A percentile compares a stretch with the other conserved stretches of the same genome.
These are phyloP conservation scores for Diplotaxis tenuifolia DNA, from an alignment of 345 rosid species.

Conservation along the genomic window DNA sequence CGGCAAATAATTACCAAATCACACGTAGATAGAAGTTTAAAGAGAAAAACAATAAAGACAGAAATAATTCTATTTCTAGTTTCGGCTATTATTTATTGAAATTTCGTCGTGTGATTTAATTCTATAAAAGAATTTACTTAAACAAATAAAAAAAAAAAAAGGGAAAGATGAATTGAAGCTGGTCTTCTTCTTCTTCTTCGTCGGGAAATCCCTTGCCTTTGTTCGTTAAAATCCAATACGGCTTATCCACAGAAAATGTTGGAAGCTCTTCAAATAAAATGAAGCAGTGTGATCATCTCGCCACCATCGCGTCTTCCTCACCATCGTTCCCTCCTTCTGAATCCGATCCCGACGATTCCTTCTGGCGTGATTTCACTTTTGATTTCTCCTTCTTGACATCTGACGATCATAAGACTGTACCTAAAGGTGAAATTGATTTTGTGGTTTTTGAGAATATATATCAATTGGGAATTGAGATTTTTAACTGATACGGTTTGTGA, in stretches of 20 bases:
- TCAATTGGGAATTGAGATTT: neutral
- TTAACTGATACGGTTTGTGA: too few relatives aligned
- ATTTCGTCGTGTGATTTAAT: too few relatives aligned
- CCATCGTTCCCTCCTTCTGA: conserved; percentile 12
- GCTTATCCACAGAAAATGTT: neutral
- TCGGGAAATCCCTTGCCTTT: conserved; percentile 3
- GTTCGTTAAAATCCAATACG: neutral
- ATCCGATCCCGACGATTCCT: conserved; percentile 19
- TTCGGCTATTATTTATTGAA: too few relatives aligned
- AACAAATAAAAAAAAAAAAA: neutral
- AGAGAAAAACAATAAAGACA: too few relatives aligned
- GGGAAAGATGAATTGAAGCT: neutral
- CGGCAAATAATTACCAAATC: too few relatives aligned
- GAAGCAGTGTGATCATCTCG: conserved; percentile 21
- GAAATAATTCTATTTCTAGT: too few relatives aligned
- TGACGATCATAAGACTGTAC: conserved; percentile 6
- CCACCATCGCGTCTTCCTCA: conserved; percentile 23
- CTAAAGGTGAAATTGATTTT: conserved; percentile 14
- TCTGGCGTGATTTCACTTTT: conserved; percentile 19
- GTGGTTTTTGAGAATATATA: neutral
- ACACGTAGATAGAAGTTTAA: too few relatives aligned
- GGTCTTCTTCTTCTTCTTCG: neutral
- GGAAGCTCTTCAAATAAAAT: conserved; percentile 14
- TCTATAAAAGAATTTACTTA: too few relatives aligned
- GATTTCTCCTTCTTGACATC: conserved; percentile 29